A percentile compares a stretch with the other conserved stretches of the same genome.
phyloP scores from a whole-genome alignment of 495 filamentous ascomycete species.

The Aspergillus nidulans region DNA sequence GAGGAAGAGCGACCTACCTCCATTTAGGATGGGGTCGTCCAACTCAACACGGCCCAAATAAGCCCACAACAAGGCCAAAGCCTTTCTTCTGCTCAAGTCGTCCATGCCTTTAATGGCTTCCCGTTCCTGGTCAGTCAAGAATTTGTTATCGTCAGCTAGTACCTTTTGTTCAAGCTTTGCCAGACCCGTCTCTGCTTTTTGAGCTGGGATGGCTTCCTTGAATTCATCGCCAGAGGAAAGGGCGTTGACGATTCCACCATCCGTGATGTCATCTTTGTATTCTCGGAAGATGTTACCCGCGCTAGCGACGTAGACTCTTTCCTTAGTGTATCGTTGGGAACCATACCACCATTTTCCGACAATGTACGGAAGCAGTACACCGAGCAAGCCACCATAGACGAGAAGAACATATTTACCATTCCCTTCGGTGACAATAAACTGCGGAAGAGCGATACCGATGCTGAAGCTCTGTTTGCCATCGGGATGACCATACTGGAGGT shows the following conservation, averaged over 20 bases:
- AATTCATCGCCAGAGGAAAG: conserved; percentile 82
- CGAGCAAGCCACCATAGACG: conserved; percentile 80
- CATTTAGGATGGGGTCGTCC: conserved; percentile 65
- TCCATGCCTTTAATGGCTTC: conserved; percentile 62
- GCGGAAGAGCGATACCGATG: conserved; percentile 93
- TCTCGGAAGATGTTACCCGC: conserved; percentile 91
- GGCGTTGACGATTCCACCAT: conserved; percentile 72
- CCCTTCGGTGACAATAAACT: conserved; percentile 87
- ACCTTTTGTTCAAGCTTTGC: conserved; percentile 78
- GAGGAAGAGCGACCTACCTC: conserved; percentile 51
- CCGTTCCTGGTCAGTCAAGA: conserved; percentile 52
- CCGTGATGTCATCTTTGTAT: conserved; percentile 76
- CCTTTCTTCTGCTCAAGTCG: conserved; percentile 74
- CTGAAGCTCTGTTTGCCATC: conserved; percentile 98
- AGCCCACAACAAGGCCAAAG: conserved; percentile 87
- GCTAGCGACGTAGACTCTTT: conserved; percentile 84
- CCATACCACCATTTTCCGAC: conserved; percentile 99
- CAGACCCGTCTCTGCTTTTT: conserved; percentile 68
- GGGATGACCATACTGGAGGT: conserved; percentile 88
- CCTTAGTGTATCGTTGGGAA: conserved; percentile 83
- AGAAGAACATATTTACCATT: conserved; percentile 93
- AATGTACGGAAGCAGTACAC: conserved; percentile 84
- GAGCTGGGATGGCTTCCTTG: conserved; percentile 64
- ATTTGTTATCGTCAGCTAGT: conserved; percentile 51
- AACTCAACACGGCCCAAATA: conserved; percentile 84